phyloP scores from a whole-genome alignment of 163 green algal species.

The Scenedesmus sp. region DNA sequence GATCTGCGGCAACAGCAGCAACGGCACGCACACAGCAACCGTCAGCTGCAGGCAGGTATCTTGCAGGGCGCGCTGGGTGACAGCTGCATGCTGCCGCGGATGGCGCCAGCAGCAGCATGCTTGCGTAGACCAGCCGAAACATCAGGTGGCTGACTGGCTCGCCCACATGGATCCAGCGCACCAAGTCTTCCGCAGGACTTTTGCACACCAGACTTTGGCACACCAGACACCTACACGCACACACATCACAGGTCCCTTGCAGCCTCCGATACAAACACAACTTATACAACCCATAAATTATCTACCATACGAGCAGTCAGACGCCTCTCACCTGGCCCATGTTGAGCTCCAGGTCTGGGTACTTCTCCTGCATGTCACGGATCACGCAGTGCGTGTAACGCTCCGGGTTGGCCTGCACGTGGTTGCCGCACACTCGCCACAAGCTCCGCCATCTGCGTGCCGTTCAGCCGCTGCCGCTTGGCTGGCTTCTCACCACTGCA shows the following conservation, averaged over 20 bases:
- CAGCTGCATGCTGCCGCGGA: too few species aligned
- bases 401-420: constrained; percentile 49
- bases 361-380: constrained; percentile 53
- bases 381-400: constrained; percentile 55
- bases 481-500: neutral
- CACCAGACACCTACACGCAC: too few species aligned
- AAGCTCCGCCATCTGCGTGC: constrained; percentile 49
- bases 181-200: too few species aligned
- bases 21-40: neutral
- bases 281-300: too few species aligned
- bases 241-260: too few species aligned
- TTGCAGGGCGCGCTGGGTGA: too few species aligned
- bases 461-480: constrained; percentile 47
- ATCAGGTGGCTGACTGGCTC: too few species aligned
- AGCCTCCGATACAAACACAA: too few species aligned
- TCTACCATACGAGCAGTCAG: neutral
- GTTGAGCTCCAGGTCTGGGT: constrained; percentile 52
- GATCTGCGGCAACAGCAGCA: constrained; percentile 32
- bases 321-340: constrained; percentile 49
- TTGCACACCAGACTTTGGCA: too few species aligned
- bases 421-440: constrained; percentile 39
- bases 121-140: neutral
- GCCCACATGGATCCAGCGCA: too few species aligned
- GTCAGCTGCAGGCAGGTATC: neutral
- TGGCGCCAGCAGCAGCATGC: neutral